These are phyloP conservation scores for Saitozyma podzolica DNA, from an alignment of 768 basidiomycete genomes.

Conservation along the genomic window DNA sequence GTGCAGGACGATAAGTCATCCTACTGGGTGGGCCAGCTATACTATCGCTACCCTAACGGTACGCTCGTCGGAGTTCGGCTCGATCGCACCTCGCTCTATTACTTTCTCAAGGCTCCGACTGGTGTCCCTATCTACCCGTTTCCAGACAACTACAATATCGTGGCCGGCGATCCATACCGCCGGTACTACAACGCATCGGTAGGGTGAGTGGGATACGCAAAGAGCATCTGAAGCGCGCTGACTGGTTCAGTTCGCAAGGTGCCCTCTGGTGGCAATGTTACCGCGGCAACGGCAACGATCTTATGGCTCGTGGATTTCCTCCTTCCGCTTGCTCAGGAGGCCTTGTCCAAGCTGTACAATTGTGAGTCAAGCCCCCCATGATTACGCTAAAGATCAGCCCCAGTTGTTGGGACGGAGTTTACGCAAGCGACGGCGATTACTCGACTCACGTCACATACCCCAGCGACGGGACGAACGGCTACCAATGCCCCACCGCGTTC, in stretches of 20 bases:
- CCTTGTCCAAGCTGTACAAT: slow-evolving; percentile 14
- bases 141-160: slow-evolving; percentile 32
- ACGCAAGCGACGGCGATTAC: slow-evolving; percentile 25
- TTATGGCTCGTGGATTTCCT: slow-evolving; percentile 19
- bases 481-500: slow-evolving; percentile 23
- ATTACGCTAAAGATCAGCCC: slow-evolving; percentile 12
- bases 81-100: slow-evolving; percentile 23
- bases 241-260: background rate
- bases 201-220: slow-evolving; percentile 2
- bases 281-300: slow-evolving; percentile 12
- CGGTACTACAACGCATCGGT: slow-evolving; percentile 12
- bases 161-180: slow-evolving; percentile 25
- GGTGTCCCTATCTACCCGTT: slow-evolving; percentile 27
- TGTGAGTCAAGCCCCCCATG: slow-evolving; percentile 5
- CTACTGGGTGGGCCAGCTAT: slow-evolving; percentile 27
- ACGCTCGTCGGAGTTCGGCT: slow-evolving; percentile 10
- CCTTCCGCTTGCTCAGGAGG: slow-evolving; percentile 14
- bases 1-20: slow-evolving; percentile 31
- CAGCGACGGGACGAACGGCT: slow-evolving; percentile 20
- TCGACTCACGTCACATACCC: slow-evolving; percentile 24
- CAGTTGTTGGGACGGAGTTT: slow-evolving; percentile 30
- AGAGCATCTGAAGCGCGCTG: background rate
- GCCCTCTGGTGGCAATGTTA: slow-evolving; percentile 26
- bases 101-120: slow-evolving; percentile 26
- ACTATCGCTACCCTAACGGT: slow-evolving; percentile 23